These are phyloP conservation scores for Arthrobotrys entomopaga DNA, from an alignment of 2,329 filamentous ascomycete species.

Conservation along the genomic window DNA sequence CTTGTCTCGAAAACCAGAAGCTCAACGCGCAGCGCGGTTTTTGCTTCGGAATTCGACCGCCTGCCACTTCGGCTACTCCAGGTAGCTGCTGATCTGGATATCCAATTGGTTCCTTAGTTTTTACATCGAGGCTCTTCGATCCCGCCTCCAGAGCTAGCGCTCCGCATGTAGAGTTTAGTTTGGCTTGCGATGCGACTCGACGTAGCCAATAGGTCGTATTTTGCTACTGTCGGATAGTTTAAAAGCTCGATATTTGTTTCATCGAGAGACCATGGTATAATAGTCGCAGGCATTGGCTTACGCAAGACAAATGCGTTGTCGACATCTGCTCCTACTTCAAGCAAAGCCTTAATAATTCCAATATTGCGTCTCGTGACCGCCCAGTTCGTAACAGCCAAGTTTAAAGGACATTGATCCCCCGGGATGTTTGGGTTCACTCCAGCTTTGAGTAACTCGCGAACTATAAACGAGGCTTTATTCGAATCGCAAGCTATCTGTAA, in stretches of 20 bases:
- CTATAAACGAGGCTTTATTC: background rate
- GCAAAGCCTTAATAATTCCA: constrained; percentile 1
- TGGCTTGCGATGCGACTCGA: too few species aligned
- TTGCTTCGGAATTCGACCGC: too few species aligned
- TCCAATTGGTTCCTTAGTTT: background rate
- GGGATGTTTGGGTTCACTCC: constrained; percentile 1
- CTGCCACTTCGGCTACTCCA: background rate
- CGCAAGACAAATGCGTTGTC: background rate
- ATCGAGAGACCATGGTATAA: too few species aligned
- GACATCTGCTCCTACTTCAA: background rate
- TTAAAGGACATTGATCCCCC: background rate
- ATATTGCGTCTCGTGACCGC: background rate
- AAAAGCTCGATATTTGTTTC: too few species aligned
- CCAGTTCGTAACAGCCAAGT: background rate
- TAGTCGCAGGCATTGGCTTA: background rate
- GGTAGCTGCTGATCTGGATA: background rate
- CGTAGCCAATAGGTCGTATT: too few species aligned
- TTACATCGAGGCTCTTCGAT: too few species aligned
- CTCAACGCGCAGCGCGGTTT: too few species aligned
- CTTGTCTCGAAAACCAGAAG: too few species aligned
- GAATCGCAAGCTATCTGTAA: constrained; percentile 10
- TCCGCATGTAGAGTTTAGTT: too few species aligned
- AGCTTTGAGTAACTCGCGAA: background rate
- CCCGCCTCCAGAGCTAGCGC: too few species aligned
- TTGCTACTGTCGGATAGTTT: too few species aligned